Evolutionary conservation across 306 rosid species (phyloP).

Genomic region (Morella rubra): DNA sequence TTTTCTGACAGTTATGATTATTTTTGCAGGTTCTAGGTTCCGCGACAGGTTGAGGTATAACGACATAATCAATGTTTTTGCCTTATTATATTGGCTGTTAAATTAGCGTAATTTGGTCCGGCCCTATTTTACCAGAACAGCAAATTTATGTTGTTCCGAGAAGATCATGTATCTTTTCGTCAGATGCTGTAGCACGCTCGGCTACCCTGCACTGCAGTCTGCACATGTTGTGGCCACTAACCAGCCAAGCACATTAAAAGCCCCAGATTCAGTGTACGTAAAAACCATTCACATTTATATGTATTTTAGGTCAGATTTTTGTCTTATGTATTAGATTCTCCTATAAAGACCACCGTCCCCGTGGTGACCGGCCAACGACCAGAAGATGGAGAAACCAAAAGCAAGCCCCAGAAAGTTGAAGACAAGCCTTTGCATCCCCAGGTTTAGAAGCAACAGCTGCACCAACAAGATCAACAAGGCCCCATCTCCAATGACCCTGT

Average conservation of each 20-base stretch:
- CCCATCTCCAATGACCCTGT: slow-evolving; percentile 54
- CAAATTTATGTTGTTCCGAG: background rate
- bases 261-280: background rate
- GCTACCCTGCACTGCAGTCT: background rate
- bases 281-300: no score
- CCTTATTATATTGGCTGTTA: background rate
- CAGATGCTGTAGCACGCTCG: background rate
- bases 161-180: background rate
- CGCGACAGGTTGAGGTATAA: no score
- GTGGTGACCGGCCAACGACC: background rate
- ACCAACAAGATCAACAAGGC: slow-evolving; percentile 36
- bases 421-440: slow-evolving; percentile 68
- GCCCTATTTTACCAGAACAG: background rate
- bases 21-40: background rate
- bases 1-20: background rate
- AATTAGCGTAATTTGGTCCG: background rate
- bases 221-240: background rate
- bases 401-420: slow-evolving; percentile 33
- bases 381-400: slow-evolving; percentile 23
- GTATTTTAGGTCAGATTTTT: background rate
- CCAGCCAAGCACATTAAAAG: slow-evolving; percentile 5
- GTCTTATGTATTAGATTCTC: slow-evolving; percentile 31
- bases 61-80: background rate
- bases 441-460: slow-evolving; percentile 39
- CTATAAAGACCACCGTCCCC: background rate